A percentile compares a stretch with the other conserved stretches of the same genome.
Evolutionary conservation across 2,329 filamentous ascomycete genomes (phyloP).

Genomic region (Pseudonectria foliicola): DNA sequence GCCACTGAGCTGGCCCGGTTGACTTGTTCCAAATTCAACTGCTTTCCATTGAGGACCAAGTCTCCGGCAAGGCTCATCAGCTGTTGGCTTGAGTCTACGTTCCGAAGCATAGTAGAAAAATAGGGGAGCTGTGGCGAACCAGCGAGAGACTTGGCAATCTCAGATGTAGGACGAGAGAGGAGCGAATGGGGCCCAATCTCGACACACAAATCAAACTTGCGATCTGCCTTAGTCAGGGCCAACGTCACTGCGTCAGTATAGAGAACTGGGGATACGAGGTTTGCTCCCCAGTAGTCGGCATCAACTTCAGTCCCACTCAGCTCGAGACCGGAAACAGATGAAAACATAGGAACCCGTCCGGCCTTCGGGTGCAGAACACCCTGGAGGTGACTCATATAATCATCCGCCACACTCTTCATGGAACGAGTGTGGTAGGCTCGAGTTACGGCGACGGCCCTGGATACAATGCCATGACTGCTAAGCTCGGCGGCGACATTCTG

Average conservation of each 20-base stretch:
- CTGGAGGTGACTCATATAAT: conserved; percentile 12
- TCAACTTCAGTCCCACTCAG: conserved; percentile 14
- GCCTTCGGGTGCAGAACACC: conserved; percentile 9
- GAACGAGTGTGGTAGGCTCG: conserved; percentile 14
- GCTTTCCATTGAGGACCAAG: conserved; percentile 15
- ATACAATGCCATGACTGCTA: conserved; percentile 8
- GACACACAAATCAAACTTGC: conserved; percentile 12
- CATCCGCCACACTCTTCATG: conserved; percentile 14
- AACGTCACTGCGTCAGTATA: conserved; percentile 17
- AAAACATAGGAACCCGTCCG: conserved; percentile 13
- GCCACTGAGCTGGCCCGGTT: conserved; percentile 6
- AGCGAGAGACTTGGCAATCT: conserved; percentile 13
- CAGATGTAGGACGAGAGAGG: conserved; percentile 14
- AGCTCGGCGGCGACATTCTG: conserved; percentile 12
- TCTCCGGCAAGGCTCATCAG: conserved; percentile 15
- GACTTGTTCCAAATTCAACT: conserved; percentile 11
- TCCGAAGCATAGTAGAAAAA: conserved; percentile 16
- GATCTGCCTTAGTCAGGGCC: conserved; percentile 10
- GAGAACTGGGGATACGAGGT: conserved; percentile 17
- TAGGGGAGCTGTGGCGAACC: conserved; percentile 11
- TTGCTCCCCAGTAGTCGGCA: conserved; percentile 15
- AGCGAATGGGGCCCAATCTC: conserved; percentile 16
- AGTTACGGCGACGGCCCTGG: conserved; percentile 14
- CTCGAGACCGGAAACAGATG: conserved; percentile 11
- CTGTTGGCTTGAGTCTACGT: conserved; percentile 14